Conservation (phyloP, 1,139 yeast species). For the Hemisphaericaspora subhashii region DNA sequence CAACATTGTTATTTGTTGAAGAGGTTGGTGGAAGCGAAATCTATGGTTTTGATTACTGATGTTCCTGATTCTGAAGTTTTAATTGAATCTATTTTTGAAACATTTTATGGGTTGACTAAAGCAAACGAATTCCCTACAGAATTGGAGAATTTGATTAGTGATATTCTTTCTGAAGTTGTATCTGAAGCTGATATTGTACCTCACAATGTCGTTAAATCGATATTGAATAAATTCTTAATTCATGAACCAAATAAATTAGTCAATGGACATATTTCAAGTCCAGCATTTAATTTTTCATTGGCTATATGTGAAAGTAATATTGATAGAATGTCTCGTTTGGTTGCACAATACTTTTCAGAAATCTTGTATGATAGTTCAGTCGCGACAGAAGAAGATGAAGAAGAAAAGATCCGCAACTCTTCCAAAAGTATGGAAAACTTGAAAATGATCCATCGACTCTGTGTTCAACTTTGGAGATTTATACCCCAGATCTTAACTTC, state of each 20-base stretch:
- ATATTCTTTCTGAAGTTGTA: constrained; percentile 72
- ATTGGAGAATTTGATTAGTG: constrained; percentile 61
- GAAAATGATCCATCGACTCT: constrained; percentile 59
- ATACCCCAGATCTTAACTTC: constrained; percentile 76
- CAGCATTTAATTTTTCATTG: constrained; percentile 68
- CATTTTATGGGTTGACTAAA: constrained; percentile 55
- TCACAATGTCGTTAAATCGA: constrained; percentile 55
- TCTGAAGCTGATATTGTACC: constrained; percentile 76
- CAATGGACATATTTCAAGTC: constrained; percentile 33
- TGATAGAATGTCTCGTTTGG: constrained; percentile 74
- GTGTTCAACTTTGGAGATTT: constrained; percentile 71
- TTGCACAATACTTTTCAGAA: constrained; percentile 82
- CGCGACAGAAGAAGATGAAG: constrained; percentile 22
- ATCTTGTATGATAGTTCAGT: constrained; percentile 54
- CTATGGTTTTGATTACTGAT: constrained; percentile 78
- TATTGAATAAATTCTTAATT: constrained; percentile 51
- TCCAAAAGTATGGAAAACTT: constrained; percentile 43
- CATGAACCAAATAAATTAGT: constrained; percentile 20
- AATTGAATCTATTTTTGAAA: constrained; percentile 56
- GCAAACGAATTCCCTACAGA: constrained; percentile 41
- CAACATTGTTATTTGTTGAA: constrained; percentile 71
- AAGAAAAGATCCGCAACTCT: constrained; percentile 3
- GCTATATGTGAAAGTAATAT: constrained; percentile 69
- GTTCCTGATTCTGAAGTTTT: constrained; percentile 61
- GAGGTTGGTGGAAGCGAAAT: constrained; percentile 72